phyloP scores from a whole-genome alignment of 75 land plant species.

The Azolla pinnata region DNA sequence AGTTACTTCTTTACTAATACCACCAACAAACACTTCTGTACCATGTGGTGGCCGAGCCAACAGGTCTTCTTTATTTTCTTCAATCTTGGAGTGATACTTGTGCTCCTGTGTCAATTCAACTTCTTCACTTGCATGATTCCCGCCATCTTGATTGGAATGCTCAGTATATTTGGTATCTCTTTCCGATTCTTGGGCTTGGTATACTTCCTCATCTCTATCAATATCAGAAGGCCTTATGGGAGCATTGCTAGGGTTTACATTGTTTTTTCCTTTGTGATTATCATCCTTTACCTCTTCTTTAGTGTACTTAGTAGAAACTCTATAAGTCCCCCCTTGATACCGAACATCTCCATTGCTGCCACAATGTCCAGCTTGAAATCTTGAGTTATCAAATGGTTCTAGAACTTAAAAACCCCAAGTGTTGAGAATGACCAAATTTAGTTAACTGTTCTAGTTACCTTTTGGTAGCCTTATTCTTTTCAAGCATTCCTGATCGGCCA shows the following conservation, averaged over 20 bases:
- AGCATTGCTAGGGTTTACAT: not conserved
- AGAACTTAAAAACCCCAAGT: too few relatives aligned
- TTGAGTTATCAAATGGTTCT: too few relatives aligned
- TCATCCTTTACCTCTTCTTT: not conserved
- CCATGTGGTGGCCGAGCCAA: slow-evolving; percentile 92
- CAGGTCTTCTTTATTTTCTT: slow-evolving; percentile 34
- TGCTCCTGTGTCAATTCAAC: slow-evolving; percentile 3
- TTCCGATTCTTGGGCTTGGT: slow-evolving; percentile 9
- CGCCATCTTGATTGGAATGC: too few relatives aligned
- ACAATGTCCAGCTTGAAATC: too few relatives aligned
- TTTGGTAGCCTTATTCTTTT: too few relatives aligned
- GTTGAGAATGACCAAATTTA: too few relatives aligned
- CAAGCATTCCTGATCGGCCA: too few relatives aligned
- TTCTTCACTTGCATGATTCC: not conserved
- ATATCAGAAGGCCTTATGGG: not conserved
- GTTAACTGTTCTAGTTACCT: too few relatives aligned
- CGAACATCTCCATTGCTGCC: slow-evolving; percentile 13
- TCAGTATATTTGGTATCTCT: too few relatives aligned
- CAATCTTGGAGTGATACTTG: slow-evolving; percentile 37
- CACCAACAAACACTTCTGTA: slow-evolving; percentile 82
- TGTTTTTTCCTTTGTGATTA: not conserved
- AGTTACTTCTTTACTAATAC: slow-evolving; percentile 54
- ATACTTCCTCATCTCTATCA: slow-evolving; percentile 12
- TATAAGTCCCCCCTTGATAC: slow-evolving; percentile 9
- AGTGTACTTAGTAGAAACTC: not conserved